A percentile compares a stretch with the other conserved stretches of the same genome.
These are phyloP conservation scores for Dactylonectria estremocensis DNA, from an alignment of 2,329 filamentous ascomycete species.

Conservation along the genomic window DNA sequence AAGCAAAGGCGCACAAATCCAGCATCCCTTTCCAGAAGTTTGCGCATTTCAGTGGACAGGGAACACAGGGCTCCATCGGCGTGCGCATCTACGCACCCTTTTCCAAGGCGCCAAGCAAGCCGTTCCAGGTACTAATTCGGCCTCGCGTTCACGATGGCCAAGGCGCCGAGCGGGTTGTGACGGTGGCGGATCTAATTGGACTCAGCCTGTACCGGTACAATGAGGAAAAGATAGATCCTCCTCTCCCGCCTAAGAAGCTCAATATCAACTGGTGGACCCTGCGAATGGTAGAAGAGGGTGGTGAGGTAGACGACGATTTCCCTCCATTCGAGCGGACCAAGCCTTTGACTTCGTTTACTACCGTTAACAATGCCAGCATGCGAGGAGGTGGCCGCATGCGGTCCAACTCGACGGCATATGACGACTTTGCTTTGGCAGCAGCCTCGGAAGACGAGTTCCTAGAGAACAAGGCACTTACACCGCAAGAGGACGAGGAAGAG, in stretches of 20 bases:
- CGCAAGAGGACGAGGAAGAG: slow-evolving; percentile 71
- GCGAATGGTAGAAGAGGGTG: slow-evolving; percentile 87
- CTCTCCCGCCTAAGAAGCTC: slow-evolving; percentile 74
- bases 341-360: slow-evolving; percentile 83
- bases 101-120: slow-evolving; percentile 74
- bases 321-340: slow-evolving; percentile 83
- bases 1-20: slow-evolving; percentile 78
- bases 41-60: slow-evolving; percentile 82
- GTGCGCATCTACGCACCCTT: slow-evolving; percentile 85
- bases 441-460: slow-evolving; percentile 78
- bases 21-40: slow-evolving; percentile 83
- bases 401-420: slow-evolving; percentile 82
- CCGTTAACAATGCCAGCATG: slow-evolving; percentile 86
- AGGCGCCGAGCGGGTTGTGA: slow-evolving; percentile 72
- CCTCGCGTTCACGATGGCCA: slow-evolving; percentile 79
- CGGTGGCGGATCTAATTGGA: slow-evolving; percentile 86
- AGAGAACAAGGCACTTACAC: slow-evolving; percentile 79
- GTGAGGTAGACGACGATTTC: slow-evolving; percentile 89
- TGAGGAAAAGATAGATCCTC: slow-evolving; percentile 81
- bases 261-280: slow-evolving; percentile 89
- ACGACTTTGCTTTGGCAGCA: slow-evolving; percentile 85
- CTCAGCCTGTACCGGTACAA: slow-evolving; percentile 84
- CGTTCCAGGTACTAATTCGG: slow-evolving; percentile 80
- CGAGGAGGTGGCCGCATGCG: slow-evolving; percentile 71
- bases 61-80: slow-evolving; percentile 81